Percentiles rank a stretch among this genome's conserved stretches.
Conservation (phyloP, 495 filamentous ascomycete genomes). For the Hypomontagnella submonticulosa region DNA sequence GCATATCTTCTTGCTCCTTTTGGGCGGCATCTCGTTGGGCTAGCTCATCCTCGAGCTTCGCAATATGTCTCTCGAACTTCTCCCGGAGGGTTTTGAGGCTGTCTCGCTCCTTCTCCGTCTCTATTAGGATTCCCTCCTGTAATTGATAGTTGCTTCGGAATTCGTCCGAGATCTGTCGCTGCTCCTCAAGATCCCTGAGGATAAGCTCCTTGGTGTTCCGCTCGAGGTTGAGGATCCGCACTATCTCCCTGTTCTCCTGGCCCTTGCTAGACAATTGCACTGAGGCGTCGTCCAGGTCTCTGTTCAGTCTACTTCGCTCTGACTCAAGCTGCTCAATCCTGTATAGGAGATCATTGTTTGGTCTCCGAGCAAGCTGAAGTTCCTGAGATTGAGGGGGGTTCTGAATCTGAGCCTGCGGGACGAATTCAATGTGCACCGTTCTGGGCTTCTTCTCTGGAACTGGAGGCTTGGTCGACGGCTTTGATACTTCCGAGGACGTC, state of each 20-base stretch:
- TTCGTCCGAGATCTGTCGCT: slow-evolving; percentile 56
- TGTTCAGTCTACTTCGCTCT: slow-evolving; percentile 46
- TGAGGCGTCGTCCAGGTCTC: slow-evolving; percentile 50
- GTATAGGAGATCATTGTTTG: slow-evolving; percentile 49
- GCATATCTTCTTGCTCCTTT: slow-evolving; percentile 51
- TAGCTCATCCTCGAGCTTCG: slow-evolving; percentile 49
- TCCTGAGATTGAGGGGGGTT: slow-evolving; percentile 32
- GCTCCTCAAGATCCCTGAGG: slow-evolving; percentile 53
- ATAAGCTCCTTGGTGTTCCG: slow-evolving; percentile 47
- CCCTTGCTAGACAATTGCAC: slow-evolving; percentile 38
- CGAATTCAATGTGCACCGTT: slow-evolving; percentile 50
- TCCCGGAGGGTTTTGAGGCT: slow-evolving; percentile 47
- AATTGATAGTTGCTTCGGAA: slow-evolving; percentile 55
- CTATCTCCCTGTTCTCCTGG: slow-evolving; percentile 45
- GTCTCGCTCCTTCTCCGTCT: slow-evolving; percentile 56
- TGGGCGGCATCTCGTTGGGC: slow-evolving; percentile 49
- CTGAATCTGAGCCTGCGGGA: slow-evolving; percentile 28
- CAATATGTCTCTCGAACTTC: slow-evolving; percentile 47
- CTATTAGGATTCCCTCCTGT: slow-evolving; percentile 50
- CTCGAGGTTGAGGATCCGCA: slow-evolving; percentile 40
- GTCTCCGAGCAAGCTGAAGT: slow-evolving; percentile 43
- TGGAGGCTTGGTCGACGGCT: slow-evolving; percentile 42
- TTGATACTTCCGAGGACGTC: slow-evolving; percentile 43
- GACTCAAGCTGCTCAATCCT: slow-evolving; percentile 57
- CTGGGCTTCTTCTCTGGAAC: slow-evolving; percentile 49